Conservation (phyloP, 352 stramenopile species). For the Pythium utonaiense region DNA sequence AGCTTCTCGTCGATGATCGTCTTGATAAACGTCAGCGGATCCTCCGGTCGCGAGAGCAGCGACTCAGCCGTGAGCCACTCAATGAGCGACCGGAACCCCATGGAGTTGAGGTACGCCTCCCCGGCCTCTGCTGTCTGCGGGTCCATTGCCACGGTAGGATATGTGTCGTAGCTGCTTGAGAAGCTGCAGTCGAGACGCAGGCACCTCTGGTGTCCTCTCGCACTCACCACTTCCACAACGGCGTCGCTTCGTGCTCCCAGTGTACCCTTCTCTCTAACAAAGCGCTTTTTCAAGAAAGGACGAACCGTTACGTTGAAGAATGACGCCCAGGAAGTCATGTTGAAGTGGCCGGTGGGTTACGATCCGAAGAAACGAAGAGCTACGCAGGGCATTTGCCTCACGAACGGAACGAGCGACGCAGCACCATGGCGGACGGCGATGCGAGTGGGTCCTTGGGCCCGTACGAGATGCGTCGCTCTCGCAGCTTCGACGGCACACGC, state of each 20-base stretch:
- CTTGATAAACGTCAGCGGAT: conserved; percentile 82
- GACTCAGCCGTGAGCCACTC: conserved; percentile 90
- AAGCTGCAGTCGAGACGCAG: too few relatives aligned
- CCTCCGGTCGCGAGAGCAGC: conserved; percentile 77
- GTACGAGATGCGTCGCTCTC: conserved; percentile 38
- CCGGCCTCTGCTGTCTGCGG: conserved; percentile 74
- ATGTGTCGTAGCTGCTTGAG: too few relatives aligned
- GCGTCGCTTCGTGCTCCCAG: conserved; percentile 11
- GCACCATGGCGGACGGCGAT: not conserved
- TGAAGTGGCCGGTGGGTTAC: conserved; percentile 16
- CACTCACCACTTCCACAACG: not conserved
- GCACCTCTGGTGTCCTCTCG: not conserved
- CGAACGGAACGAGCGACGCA: too few relatives aligned
- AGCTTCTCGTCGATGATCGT: conserved; percentile 84
- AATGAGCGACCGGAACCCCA: conserved; percentile 89
- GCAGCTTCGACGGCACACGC: conserved; percentile 39
- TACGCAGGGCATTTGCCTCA: not conserved
- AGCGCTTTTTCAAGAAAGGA: conserved; percentile 2
- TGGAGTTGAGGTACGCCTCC: conserved; percentile 83
- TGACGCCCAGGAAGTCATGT: conserved; percentile 22
- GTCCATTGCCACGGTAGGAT: too few relatives aligned
- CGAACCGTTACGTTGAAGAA: conserved; percentile 5
- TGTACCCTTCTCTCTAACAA: conserved; percentile 3
- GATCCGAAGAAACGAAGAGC: conserved; percentile 1
- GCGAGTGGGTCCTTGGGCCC: not conserved